phyloP scores from a whole-genome alignment of 768 basidiomycete species.

The Coprinellus aureogranulatus region DNA sequence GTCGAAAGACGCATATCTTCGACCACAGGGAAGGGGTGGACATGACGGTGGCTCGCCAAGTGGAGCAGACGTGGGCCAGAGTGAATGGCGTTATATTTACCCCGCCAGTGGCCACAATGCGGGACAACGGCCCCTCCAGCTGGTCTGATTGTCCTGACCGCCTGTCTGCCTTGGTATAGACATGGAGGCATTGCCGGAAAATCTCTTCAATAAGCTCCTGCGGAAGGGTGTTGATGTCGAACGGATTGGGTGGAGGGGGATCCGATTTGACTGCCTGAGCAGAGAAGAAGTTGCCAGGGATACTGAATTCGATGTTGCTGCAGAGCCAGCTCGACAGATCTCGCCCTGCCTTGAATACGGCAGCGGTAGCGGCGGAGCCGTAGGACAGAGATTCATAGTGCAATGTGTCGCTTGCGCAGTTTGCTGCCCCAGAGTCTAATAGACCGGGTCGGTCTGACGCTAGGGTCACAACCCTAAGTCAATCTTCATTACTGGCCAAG shows the following conservation, averaged over 20 bases:
- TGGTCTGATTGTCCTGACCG: not conserved
- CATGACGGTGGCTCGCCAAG: constrained; percentile 26
- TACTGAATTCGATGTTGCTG: not conserved
- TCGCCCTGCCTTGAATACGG: not conserved
- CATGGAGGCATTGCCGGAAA: not conserved
- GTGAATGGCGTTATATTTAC: constrained; percentile 10
- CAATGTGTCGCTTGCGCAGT: too few relatives aligned
- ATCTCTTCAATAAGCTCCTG: constrained; percentile 1
- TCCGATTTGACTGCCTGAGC: not conserved
- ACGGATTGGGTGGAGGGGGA: not conserved
- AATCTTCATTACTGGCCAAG: too few relatives aligned
- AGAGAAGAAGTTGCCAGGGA: not conserved
- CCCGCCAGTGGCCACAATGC: not conserved
- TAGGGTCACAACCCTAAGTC: too few relatives aligned
- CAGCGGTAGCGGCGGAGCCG: not conserved
- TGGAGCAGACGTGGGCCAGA: constrained; percentile 25
- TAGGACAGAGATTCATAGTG: too few relatives aligned
- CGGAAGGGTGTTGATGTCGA: not conserved
- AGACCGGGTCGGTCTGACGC: too few relatives aligned
- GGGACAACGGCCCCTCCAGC: not conserved
- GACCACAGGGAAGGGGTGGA: constrained; percentile 28
- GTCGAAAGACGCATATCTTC: constrained; percentile 21
- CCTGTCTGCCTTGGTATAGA: not conserved
- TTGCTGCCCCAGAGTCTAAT: too few relatives aligned
- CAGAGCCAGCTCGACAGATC: not conserved